Conservation (phyloP, 2,329 filamentous ascomycete species). For the Thyridium curvatum region DNA sequence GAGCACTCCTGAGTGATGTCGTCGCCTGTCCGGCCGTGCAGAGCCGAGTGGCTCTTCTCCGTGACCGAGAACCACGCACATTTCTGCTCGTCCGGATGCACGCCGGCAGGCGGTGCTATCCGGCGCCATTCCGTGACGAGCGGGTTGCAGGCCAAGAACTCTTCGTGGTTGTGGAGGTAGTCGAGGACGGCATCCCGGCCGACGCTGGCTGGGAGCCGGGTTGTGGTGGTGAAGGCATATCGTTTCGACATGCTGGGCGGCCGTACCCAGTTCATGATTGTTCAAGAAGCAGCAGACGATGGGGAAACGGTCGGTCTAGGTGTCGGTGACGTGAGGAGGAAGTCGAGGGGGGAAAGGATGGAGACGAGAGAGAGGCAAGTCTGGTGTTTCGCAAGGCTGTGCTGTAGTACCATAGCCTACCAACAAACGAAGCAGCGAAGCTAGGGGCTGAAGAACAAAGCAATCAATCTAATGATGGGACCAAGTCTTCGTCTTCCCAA, state of each 20-base stretch:
- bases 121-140: conserved; percentile 66
- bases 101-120: conserved; percentile 61
- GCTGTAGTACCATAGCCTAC: too few species aligned
- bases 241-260: conserved; percentile 55
- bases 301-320: too few species aligned
- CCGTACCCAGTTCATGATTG: too few species aligned
- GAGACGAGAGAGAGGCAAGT: too few species aligned
- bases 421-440: too few species aligned
- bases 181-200: conserved; percentile 64
- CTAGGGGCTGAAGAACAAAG: too few species aligned
- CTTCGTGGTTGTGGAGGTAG: conserved; percentile 70
- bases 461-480: too few species aligned
- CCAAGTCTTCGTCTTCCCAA: too few species aligned
- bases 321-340: too few species aligned
- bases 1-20: conserved; percentile 74
- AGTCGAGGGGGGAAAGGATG: too few species aligned
- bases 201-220: conserved; percentile 65
- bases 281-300: too few species aligned
- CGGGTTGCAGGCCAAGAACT: conserved; percentile 86
- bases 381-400: too few species aligned
- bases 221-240: conserved; percentile 70
- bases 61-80: conserved; percentile 75
- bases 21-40: conserved; percentile 56
- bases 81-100: conserved; percentile 62
- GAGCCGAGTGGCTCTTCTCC: conserved; percentile 70